Percentiles rank a stretch among this genome's conserved stretches.
phyloP scores from a whole-genome alignment of 2,329 filamentous ascomycete species.

The Zasmidium citrigriseum region DNA sequence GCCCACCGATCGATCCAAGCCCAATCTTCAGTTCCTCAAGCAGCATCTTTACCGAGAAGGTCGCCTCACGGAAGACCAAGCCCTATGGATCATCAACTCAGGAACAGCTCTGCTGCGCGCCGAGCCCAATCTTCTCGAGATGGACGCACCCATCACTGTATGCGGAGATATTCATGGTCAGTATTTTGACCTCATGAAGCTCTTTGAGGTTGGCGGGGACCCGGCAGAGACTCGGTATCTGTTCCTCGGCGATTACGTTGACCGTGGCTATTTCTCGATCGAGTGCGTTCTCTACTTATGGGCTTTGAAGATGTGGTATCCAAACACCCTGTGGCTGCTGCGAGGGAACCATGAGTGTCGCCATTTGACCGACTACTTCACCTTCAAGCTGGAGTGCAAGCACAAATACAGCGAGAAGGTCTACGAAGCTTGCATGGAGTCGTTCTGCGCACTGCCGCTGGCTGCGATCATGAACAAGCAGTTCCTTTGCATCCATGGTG shows the following conservation, averaged over 20 bases:
- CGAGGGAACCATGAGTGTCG: constrained; percentile 98
- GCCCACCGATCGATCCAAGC: constrained; percentile 81
- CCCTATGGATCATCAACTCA: constrained; percentile 87
- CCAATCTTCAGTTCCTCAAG: constrained; percentile 91
- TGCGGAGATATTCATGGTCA: constrained; percentile 98
- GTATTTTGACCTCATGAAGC: constrained; percentile 99
- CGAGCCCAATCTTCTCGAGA: constrained; percentile 95
- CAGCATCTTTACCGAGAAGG: constrained; percentile 98
- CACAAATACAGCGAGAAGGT: constrained; percentile 97
- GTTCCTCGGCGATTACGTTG: constrained; percentile 96
- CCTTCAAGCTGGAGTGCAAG: constrained; percentile 99
- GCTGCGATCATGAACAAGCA: constrained; percentile 99
- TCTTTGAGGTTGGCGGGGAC: constrained; percentile 97
- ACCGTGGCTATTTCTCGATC: constrained; percentile 98
- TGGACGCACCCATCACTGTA: constrained; percentile 98
- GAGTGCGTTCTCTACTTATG: constrained; percentile 98
- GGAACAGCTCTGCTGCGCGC: constrained; percentile 84
- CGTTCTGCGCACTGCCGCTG: constrained; percentile 90
- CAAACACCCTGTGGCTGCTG: constrained; percentile 93
- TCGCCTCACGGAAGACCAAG: constrained; percentile 94
- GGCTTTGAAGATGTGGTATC: constrained; percentile 98
- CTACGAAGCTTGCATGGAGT: constrained; percentile 98
- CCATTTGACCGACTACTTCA: constrained; percentile 99
- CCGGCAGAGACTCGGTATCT: constrained; percentile 95
- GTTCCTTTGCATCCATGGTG: constrained; percentile 97